Percentiles rank a stretch among this genome's conserved stretches.
These are phyloP conservation scores for Fistulinella cinereoalba DNA, from an alignment of 1,284 basidiomycete genomes.

Conservation along the genomic window DNA sequence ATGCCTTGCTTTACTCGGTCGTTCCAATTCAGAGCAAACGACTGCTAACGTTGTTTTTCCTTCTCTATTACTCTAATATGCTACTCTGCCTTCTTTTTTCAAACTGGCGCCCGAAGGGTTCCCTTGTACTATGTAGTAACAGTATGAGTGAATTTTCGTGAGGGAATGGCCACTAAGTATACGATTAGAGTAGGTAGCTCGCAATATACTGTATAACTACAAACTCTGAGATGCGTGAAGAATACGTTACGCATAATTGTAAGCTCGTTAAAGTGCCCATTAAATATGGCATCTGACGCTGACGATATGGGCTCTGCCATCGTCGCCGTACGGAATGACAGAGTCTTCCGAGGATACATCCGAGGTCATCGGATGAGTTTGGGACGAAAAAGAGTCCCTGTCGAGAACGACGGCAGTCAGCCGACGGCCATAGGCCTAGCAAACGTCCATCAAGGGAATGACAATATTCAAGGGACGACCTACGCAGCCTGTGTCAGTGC, in stretches of 20 bases:
- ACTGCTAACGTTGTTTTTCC: no score
- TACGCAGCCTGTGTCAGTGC: constrained; percentile 82
- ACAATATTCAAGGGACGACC: constrained; percentile 26
- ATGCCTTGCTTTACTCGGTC: no score
- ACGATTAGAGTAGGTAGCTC: not conserved
- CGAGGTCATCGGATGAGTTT: not conserved
- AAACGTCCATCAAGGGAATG: constrained; percentile 1
- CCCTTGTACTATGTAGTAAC: no score
- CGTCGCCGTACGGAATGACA: constrained; percentile 29
- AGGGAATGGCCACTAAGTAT: no score
- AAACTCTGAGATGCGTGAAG: no score
- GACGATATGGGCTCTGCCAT: constrained; percentile 33
- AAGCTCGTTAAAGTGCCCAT: not conserved
- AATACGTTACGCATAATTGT: constrained; percentile 2
- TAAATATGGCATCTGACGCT: constrained; percentile 35
- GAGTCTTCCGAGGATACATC: constrained; percentile 3
- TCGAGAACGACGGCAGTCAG: constrained; percentile 60
- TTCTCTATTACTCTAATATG: no score
- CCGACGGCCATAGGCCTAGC: constrained; percentile 48
- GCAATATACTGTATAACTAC: no score
- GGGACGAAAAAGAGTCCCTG: constrained; percentile 15
- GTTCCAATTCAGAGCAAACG: no score
- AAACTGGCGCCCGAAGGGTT: no score
- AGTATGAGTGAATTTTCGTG: no score
- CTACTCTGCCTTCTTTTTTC: no score